These are phyloP conservation scores for Anethum foeniculum DNA, from an alignment of 140 eudicot species.

Conservation along the genomic window DNA sequence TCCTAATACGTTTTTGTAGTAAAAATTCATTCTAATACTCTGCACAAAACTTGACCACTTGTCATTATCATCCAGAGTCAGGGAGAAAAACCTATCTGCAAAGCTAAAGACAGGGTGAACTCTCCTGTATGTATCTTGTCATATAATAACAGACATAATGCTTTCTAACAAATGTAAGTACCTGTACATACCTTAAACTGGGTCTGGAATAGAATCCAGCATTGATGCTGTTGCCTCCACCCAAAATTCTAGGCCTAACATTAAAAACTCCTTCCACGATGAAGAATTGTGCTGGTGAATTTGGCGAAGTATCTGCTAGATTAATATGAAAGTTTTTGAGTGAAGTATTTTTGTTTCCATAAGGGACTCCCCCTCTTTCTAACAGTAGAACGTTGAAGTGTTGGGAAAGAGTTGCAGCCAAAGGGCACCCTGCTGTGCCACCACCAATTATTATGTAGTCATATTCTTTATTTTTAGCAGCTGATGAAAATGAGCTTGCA, in stretches of 20 bases:
- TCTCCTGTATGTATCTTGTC: neutral
- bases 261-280: neutral
- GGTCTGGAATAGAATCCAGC: neutral
- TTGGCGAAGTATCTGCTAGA: neutral
- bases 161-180: neutral
- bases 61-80: neutral
- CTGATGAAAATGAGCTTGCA: neutral
- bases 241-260: neutral
- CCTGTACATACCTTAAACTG: neutral
- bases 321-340: neutral
- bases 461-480: neutral
- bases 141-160: too few relatives aligned
- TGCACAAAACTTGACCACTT: too few relatives aligned
- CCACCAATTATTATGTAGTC: constrained; percentile 2
- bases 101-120: neutral
- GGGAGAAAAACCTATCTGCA: neutral
- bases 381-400: neutral
- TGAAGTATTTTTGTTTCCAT: neutral
- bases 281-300: neutral
- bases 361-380: neutral
- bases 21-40: too few relatives aligned
- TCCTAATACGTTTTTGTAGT: too few relatives aligned
- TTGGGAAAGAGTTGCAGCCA: constrained; percentile 2
- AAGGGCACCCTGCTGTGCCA: neutral
- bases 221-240: neutral